Evolutionary conservation across 345 rosid genomes (phyloP), one percentile per base, ranked within the genome.

Genomic region (Brassica rapa): DNA sequence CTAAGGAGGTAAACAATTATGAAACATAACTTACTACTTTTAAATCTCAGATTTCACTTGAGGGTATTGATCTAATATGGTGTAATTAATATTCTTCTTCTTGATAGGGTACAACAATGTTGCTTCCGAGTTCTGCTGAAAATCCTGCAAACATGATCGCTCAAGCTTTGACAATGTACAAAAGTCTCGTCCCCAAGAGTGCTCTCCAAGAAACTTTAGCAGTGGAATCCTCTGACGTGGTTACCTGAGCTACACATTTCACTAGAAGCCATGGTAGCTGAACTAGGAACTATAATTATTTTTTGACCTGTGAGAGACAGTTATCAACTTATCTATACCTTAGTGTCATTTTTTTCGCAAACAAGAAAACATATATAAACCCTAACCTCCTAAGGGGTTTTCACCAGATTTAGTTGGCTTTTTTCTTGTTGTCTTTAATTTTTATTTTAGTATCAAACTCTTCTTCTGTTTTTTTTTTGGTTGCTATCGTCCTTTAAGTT

Each of bases 111-210:
- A 96, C 96, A 71, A 96, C 99, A 39, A 77, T 96, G 87, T 71
- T 93, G 85, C 96, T 96, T 85, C 99, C 98, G 0, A 87, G 90
- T 65, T 33, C 88, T 55, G 78, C 89, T 70, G 84, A 75, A 25
- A 90, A 86, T 80, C 97, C 96, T 70, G 85, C 93, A 56, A 87
- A 46, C 85, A 81, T 86, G 87, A 87, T 93, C 66, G 94, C 91
- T 53, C 97, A 89, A 85, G 89, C 95, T 81, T 71, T 96, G 56
- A 71, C 87, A 10, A 87, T 93, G 92, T 89, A 91, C 85, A 96
- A 90, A 75, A 83, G 79, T 83, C 68, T 96, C 78, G 75, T 93
- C 61, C 63, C 95, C 25, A 66, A 15, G 10, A 75, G 80, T 60
- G 83, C 62, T 76, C 25, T 76, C 62, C 30, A 16, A 19, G 79